Conservation (phyloP, 495 filamentous ascomycete species). For the Diplogelasinospora grovesii region DNA sequence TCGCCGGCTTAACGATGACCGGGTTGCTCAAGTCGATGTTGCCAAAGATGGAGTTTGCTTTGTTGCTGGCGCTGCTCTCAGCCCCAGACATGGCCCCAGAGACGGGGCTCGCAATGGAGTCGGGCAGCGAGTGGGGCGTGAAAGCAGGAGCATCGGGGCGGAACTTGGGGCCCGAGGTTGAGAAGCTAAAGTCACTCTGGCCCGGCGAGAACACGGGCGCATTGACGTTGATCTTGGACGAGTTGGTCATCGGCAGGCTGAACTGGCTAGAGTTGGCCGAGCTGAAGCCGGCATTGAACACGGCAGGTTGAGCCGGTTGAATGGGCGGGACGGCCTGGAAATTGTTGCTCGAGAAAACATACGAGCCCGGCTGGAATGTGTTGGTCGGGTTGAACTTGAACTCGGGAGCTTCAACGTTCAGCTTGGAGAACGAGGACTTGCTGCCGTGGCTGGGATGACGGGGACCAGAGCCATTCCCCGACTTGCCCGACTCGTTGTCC, state of each 20-base stretch:
- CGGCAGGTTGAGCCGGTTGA: no score
- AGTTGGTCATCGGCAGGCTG: slow-evolving; percentile 28
- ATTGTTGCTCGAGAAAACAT: slow-evolving; percentile 45
- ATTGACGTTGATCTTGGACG: slow-evolving; percentile 56
- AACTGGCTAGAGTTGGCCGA: slow-evolving; percentile 32
- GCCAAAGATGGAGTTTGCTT: slow-evolving; percentile 61
- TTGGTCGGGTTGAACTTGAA: slow-evolving; percentile 73
- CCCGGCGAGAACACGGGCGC: slow-evolving; percentile 67
- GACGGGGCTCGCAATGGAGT: slow-evolving; percentile 30
- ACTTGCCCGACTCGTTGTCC: slow-evolving; percentile 35
- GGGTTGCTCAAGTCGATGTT: slow-evolving; percentile 55
- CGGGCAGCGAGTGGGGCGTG: slow-evolving; percentile 49
- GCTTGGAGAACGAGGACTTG: slow-evolving; percentile 63
- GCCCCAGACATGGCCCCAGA: slow-evolving; percentile 28
- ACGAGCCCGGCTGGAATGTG: slow-evolving; percentile 53
- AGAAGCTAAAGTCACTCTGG: slow-evolving; percentile 67
- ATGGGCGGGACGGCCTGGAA: no score
- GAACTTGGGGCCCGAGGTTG: slow-evolving; percentile 59
- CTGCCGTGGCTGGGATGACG: slow-evolving; percentile 47
- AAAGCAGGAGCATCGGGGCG: slow-evolving; percentile 78
- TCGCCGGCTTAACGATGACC: slow-evolving; percentile 54
- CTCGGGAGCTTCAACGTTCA: slow-evolving; percentile 83
- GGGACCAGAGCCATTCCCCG: slow-evolving; percentile 13
- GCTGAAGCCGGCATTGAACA: slow-evolving; percentile 30
- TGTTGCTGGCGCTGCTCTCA: slow-evolving; percentile 30